These are phyloP conservation scores for Cladobotryum protrusum DNA, from an alignment of 2,329 filamentous ascomycete genomes.

Conservation along the genomic window DNA sequence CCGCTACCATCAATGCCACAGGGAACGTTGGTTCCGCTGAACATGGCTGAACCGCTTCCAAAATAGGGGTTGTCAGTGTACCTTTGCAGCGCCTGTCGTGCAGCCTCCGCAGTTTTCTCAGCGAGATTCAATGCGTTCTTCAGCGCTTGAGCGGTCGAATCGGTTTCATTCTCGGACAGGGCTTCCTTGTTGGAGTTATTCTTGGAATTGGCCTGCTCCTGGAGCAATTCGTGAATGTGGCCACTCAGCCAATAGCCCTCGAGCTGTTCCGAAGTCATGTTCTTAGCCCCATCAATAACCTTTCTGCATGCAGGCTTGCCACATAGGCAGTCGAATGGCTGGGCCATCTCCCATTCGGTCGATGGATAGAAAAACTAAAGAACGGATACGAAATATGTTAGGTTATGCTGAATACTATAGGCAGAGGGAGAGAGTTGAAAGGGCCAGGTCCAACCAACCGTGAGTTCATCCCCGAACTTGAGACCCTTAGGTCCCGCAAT, in stretches of 20 bases:
- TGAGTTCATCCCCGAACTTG: constrained; percentile 50
- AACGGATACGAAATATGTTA: neutral
- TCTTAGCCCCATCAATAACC: constrained; percentile 55
- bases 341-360: constrained; percentile 69
- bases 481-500: constrained; percentile 53
- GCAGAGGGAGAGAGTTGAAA: neutral
- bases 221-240: constrained; percentile 52
- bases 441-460: constrained; percentile 30
- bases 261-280: constrained; percentile 50
- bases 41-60: constrained; percentile 10
- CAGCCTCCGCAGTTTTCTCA: constrained; percentile 41
- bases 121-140: constrained; percentile 38
- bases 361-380: constrained; percentile 65
- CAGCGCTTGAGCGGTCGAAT: constrained; percentile 38
- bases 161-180: constrained; percentile 12
- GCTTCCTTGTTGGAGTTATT: constrained; percentile 16
- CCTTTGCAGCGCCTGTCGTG: constrained; percentile 33
- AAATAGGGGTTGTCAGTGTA: neutral
- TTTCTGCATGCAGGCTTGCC: constrained; percentile 51
- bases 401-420: no score
- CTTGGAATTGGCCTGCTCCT: constrained; percentile 25
- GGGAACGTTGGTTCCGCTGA: constrained; percentile 1
- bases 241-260: constrained; percentile 55
- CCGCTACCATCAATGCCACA: neutral
- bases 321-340: constrained; percentile 64